phyloP scores from a whole-genome alignment of 1,284 basidiomycete genomes.

The Rhodotorula mucilaginosa region DNA sequence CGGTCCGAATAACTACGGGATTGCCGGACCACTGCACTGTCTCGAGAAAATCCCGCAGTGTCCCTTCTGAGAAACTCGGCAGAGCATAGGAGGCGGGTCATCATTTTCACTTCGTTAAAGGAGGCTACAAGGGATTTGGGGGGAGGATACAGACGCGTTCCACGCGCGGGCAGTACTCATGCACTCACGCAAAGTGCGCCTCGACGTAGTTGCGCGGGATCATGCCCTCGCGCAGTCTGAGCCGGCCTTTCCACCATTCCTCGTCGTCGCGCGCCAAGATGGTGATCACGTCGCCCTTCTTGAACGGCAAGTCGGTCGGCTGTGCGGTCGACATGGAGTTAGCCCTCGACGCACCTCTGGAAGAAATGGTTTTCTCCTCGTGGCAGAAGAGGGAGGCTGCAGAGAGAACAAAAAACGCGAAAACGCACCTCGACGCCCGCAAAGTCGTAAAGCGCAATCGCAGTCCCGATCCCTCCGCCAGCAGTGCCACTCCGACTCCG shows the following conservation, averaged over 20 bases:
- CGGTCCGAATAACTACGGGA: no score
- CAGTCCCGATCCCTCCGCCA: conserved; percentile 23
- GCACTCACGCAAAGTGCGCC: conserved; percentile 1
- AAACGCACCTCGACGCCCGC: conserved; percentile 33
- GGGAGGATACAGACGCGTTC: no score
- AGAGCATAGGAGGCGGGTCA: no score
- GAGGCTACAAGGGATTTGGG: no score
- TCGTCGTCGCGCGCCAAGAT: conserved; percentile 72
- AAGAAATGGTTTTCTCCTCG: no score
- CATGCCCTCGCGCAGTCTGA: conserved; percentile 54
- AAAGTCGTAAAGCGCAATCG: conserved; percentile 36
- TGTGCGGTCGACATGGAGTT: not conserved
- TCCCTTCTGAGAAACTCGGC: no score
- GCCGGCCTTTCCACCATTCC: conserved; percentile 67
- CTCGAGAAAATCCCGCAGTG: no score
- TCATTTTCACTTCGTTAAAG: no score
- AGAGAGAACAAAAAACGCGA: not conserved
- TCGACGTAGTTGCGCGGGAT: conserved; percentile 62
- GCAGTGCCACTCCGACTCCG: conserved; percentile 19
- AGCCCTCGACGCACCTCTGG: not conserved
- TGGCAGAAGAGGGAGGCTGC: not conserved
- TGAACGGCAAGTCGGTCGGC: conserved; percentile 67
- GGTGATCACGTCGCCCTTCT: conserved; percentile 76
- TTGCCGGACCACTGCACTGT: no score
- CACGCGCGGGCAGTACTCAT: no score